Conservation (phyloP, 345 rosid species). For the Chamaenerion angustifolium region DNA sequence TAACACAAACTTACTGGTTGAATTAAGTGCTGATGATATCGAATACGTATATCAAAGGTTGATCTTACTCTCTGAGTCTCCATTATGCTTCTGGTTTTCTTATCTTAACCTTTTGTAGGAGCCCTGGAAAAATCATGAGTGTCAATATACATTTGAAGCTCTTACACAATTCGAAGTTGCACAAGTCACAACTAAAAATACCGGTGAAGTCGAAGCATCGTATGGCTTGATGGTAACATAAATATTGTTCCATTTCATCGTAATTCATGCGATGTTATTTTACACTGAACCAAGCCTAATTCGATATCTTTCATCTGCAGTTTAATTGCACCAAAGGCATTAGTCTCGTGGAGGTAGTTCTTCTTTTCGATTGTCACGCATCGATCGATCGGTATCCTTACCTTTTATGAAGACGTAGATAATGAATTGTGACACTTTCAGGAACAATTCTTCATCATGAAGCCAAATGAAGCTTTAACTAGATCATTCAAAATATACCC, state of each 20-base stretch:
- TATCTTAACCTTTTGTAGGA: slow-evolving; percentile 27
- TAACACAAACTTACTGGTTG: slow-evolving; percentile 70
- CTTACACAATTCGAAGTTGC: slow-evolving; percentile 80
- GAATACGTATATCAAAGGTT: slow-evolving; percentile 88
- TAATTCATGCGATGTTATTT: too few relatives aligned
- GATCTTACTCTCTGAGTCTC: background rate
- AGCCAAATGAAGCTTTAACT: slow-evolving; percentile 44
- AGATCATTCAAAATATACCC: slow-evolving; percentile 68
- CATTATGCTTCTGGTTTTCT: background rate
- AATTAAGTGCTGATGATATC: slow-evolving; percentile 84
- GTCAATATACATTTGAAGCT: slow-evolving; percentile 69
- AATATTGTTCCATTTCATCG: background rate
- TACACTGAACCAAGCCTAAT: too few relatives aligned
- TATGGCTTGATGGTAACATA: slow-evolving; percentile 70
- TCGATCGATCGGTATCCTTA: background rate
- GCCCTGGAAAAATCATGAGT: slow-evolving; percentile 74
- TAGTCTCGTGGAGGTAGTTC: slow-evolving; percentile 50
- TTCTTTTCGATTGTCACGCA: background rate
- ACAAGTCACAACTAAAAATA: slow-evolving; percentile 51
- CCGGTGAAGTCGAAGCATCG: slow-evolving; percentile 84
- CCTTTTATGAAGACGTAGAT: background rate
- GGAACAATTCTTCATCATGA: slow-evolving; percentile 90
- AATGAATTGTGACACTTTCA: slow-evolving; percentile 16
- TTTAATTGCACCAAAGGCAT: slow-evolving; percentile 81
- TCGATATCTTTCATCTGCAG: slow-evolving; percentile 24